Evolutionary conservation across 441 rosid genomes (phyloP), one percentile per base, ranked within the genome.

Genomic region (Metrosideros polymorpha): DNA sequence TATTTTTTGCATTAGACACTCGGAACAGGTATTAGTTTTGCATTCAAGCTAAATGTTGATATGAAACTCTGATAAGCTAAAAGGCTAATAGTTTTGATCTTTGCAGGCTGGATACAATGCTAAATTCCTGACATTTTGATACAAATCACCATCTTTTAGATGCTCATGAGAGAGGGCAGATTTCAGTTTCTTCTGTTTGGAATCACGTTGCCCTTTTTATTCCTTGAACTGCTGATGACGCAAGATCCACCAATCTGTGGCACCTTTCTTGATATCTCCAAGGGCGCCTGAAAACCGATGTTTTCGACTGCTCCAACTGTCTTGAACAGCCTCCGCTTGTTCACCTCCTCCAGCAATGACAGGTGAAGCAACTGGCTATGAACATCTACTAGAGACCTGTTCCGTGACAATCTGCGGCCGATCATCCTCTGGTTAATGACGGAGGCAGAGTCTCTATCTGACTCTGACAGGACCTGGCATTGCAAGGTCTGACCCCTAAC

Each of bases 231-330:
- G 47, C 47, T 35, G 47, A 66, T 66, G 47, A 35, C 39, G 35
- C 47, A 19, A 35, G 79, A 66, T 22, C n/a, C n/a, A 6, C 45
- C 79, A 9, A 22, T 66, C 79, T 24, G 49, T 50, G 90, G 86
- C 12, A 50, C 59, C 61, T 77, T 88, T 61, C 84, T 89, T 15
- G 91, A 85, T 88, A 90, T 89, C 55, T 86, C 92, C 83, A 88
- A 22, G 45, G 84, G 98, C 30, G 91, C 87, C 89, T 92, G 95
- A 86, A 92, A 96, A 77, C 99, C 98, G 55, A 96, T 92, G 84
- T 91, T 84, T 87, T 95, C 96, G 22, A 96, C 95, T 22, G 91
- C 95, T 89, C 99, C 99, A 52, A 89, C 98, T 19, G 99, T 96
- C 87, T 90, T 96, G 89, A 90, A 91, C 90, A 93, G 71, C 66